Base-by-base conservation (phyloP, 805 yeast species). In the Clavispora vitiphila region DNA sequence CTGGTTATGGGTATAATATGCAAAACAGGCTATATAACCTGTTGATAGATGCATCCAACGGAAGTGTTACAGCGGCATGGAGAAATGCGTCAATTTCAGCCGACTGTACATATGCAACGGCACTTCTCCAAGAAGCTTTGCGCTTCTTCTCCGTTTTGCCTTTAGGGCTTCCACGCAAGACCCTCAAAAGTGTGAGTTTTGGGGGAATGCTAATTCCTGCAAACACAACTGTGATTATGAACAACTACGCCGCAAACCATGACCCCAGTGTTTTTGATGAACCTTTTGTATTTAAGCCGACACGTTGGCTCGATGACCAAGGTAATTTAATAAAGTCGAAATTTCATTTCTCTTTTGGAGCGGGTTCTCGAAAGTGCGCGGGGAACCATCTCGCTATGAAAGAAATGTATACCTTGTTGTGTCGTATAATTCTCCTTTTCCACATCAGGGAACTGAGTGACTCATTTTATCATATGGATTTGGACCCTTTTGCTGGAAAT, bases 301-400 rank as follows among this genome's bases (percentile, higher is more conserved):
- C 67, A 26, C 56, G 88, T 36, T 81, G 76, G 71, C 53, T 81
- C 31, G 63, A 67, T 29, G 22, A 43, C 6, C 43, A 51, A 1
- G 43, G 55, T 25, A 55, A 48, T 27, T 35, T 57, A 11, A 26
- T 18, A 22, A 8, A 19, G 15, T n/a, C 18, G 4, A 20, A 23
- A 4, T 39, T 46, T 31, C 81, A 81, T 59, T 64, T 78, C 40
- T 52, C 86, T 4, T 80, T 83, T 60, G 95, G 93, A 1, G 73
- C 76, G 15, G 95, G 95, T 0, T 67, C 82, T 1, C 61, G 95
- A 41, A 80, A 74, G 79, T 86, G 95, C 57, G 71, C 83, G 0
- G 95, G 93, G 0, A 72, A 73, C 37, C 71, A 74, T 40, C 65
- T 85, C 37, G 89, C 89, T 0, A 67, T 71, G 49, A 73, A 77